phyloP scores from a whole-genome alignment of 805 yeast species.

The Candida methanosorbosa region DNA sequence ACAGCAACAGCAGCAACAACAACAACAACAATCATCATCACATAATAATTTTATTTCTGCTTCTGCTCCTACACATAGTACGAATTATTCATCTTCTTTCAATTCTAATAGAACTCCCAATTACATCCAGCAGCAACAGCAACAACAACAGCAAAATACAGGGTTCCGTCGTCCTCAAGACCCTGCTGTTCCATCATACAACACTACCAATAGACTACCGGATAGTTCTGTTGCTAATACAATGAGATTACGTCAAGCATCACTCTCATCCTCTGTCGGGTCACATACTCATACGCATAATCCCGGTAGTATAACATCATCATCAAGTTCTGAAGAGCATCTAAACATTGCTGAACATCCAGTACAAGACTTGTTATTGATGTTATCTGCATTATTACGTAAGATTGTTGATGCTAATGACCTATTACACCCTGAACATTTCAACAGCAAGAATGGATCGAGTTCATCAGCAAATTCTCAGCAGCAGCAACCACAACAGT shows the following conservation, averaged over 20 bases:
- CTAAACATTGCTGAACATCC: conserved; percentile 78
- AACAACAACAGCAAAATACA: conserved; percentile 7
- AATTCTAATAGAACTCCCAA: conserved; percentile 4
- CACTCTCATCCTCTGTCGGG: neutral
- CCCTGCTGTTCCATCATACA: neutral
- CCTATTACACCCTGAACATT: conserved; percentile 60
- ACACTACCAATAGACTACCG: neutral
- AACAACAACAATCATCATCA: conserved; percentile 7
- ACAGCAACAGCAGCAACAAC: conserved; percentile 7
- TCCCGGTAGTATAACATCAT: conserved; percentile 1
- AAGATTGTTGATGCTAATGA: conserved; percentile 90
- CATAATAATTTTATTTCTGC: conserved; percentile 15
- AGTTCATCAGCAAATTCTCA: conserved; percentile 1
- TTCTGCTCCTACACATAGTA: conserved; percentile 18
- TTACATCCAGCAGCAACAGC: conserved; percentile 8
- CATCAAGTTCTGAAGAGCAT: conserved; percentile 28
- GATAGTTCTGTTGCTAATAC: too few species aligned
- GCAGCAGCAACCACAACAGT: conserved; percentile 7
- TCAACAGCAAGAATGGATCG: conserved; percentile 20
- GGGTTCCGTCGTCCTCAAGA: conserved; percentile 1
- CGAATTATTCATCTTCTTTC: conserved; percentile 10
- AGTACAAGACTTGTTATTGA: conserved; percentile 66
- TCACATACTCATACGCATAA: neutral
- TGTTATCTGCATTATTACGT: conserved; percentile 80
- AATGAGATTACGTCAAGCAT: conserved; percentile 1